Percentiles rank a stretch among this genome's conserved stretches.
Conservation (phyloP, 257 asterid species). For the Nicotiana tomentosiformis region DNA sequence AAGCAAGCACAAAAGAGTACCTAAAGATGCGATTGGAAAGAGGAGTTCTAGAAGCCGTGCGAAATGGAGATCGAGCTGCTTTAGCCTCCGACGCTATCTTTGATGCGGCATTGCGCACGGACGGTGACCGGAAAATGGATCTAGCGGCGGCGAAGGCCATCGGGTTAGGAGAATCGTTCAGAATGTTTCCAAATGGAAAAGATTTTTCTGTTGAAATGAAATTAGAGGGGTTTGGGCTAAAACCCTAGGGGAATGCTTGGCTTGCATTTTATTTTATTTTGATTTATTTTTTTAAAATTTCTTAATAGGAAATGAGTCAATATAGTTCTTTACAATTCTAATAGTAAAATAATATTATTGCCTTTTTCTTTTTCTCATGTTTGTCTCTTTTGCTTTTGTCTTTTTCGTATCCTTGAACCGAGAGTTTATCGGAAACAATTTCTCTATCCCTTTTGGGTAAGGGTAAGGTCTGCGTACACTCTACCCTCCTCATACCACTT, state of each 20-base stretch:
- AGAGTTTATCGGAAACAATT: too few relatives aligned
- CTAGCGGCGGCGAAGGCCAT: conserved; percentile 63
- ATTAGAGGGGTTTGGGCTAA: conserved; percentile 9
- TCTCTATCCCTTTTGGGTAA: too few relatives aligned
- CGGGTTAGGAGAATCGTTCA: not conserved
- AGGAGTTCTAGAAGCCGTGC: conserved; percentile 43
- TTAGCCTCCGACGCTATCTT: conserved; percentile 54
- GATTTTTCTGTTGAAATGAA: not conserved
- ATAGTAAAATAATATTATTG: too few relatives aligned
- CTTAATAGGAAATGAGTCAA: too few relatives aligned
- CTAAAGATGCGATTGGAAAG: conserved; percentile 63
- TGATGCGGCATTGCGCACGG: conserved; percentile 56
- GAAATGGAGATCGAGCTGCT: conserved; percentile 56
- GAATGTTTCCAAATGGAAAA: not conserved
- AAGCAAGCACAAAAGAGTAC: conserved; percentile 20
- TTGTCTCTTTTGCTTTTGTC: too few relatives aligned
- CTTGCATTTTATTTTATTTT: not conserved
- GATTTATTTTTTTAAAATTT: too few relatives aligned
- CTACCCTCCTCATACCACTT: too few relatives aligned
- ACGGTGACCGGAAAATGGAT: conserved; percentile 65
- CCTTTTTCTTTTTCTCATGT: too few relatives aligned
- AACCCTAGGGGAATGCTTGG: conserved; percentile 10
- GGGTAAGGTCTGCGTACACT: too few relatives aligned
- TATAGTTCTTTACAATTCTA: too few relatives aligned
- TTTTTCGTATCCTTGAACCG: too few relatives aligned